Evolutionary conservation across 2,329 filamentous ascomycete genomes (phyloP), one percentile per base, ranked within the genome.

Genomic region (Phyllosticta capitalensis): DNA sequence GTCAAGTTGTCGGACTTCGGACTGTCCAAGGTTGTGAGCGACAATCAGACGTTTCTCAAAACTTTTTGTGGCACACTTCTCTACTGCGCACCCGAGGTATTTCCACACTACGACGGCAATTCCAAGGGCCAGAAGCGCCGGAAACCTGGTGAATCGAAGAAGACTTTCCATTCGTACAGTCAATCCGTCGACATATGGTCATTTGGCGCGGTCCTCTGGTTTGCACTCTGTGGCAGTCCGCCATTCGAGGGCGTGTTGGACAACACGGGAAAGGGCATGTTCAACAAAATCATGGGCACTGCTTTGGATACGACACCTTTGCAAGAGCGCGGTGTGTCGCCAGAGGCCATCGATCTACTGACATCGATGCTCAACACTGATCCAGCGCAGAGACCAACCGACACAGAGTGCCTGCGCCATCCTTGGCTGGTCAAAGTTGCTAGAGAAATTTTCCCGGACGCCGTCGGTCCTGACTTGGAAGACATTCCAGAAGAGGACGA

Each of bases 1-100:
- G 87, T 97, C 66, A 97, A 99, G 73, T 79, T 99, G 14, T 96
- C 94, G 0, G 94, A 99, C 70, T 99, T 99, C 76, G 94, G 94
- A 58, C 76, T 99, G 4, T 97, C 94, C 2, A 99, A 99, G 71
- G 92, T 95, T 72, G 86, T 96, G 52, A 88, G 91, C 63, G 90
- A 90, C 64, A 86, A 91, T 63, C 88, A 95, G 67, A 96, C 92
- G 0, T 96, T 96, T 68, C 77, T 97, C 45, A 90, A 92, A 70
- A 99, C 94, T 0, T 99, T 99, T 68, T 99, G 94, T 69, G 94
- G 95, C 30, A 99, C 94, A 0, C 77, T 99, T 26, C 78, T 99
- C 3, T 99, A 97, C 74, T 97, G 94, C 71, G 94, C 94, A 0
- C 94, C 94, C 0, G 94, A 99, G 69, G 92, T 99, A 1, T 99